phyloP scores from a whole-genome alignment of 2,329 filamentous ascomycete species.

The Stagonosporopsis chrysanthemi region DNA sequence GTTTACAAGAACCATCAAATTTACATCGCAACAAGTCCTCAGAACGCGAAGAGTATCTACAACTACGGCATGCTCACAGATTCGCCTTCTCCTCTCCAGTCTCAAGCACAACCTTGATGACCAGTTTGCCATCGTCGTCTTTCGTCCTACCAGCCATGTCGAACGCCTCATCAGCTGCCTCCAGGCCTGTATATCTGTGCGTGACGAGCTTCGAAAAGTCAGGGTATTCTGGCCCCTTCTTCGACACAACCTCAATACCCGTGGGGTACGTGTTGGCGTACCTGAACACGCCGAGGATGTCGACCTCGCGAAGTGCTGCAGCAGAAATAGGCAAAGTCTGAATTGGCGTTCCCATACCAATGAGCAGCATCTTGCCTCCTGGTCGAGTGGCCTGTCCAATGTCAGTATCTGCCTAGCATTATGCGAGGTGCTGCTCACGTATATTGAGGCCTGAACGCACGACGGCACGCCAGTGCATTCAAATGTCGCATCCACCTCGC shows the following conservation, averaged over 20 bases:
- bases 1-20: conserved; percentile 7
- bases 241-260: conserved; percentile 68
- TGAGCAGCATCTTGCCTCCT: conserved; percentile 76
- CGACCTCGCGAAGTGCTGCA: conserved; percentile 76
- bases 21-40: not conserved
- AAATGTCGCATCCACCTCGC: conserved; percentile 73
- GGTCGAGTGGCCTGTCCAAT: conserved; percentile 62
- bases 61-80: conserved; percentile 18
- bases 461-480: conserved; percentile 80
- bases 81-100: conserved; percentile 42
- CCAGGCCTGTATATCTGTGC: conserved; percentile 72
- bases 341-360: conserved; percentile 80
- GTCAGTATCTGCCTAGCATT: conserved; percentile 8
- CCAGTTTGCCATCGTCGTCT: conserved; percentile 71
- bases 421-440: conserved; percentile 52
- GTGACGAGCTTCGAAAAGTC: conserved; percentile 76
- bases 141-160: conserved; percentile 73
- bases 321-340: conserved; percentile 77
- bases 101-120: conserved; percentile 73
- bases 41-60: not conserved
- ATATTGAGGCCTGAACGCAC: conserved; percentile 78
- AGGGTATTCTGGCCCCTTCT: conserved; percentile 60
- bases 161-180: conserved; percentile 69
- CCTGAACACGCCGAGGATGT: conserved; percentile 79
- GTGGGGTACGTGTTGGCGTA: conserved; percentile 79